phyloP scores from a whole-genome alignment of 2,329 filamentous ascomycete species.

The Colletotrichum cuscutae region DNA sequence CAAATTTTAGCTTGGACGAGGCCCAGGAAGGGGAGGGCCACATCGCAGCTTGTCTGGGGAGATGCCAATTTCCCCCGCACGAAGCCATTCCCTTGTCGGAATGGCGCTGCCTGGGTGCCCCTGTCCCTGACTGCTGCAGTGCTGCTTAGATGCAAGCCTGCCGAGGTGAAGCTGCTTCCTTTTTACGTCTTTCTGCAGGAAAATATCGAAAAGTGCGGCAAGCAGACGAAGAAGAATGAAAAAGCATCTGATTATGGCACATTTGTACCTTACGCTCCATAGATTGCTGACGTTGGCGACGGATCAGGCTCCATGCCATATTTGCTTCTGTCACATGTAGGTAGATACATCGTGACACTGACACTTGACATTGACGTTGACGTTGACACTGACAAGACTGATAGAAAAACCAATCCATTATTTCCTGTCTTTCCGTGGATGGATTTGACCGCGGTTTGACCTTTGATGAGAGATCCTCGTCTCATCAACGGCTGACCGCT shows the following conservation, averaged over 20 bases:
- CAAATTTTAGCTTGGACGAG: neutral
- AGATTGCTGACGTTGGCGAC: neutral
- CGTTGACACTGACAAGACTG: neutral
- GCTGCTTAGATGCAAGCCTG: neutral
- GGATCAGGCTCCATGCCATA: neutral
- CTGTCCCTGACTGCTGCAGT: neutral
- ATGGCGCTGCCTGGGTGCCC: neutral
- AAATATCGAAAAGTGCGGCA: neutral
- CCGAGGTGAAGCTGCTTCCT: neutral
- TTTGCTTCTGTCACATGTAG: neutral
- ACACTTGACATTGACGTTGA: neutral
- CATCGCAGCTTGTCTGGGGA: neutral
- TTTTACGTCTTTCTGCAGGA: neutral
- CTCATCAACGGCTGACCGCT: neutral
- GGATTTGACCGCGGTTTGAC: neutral
- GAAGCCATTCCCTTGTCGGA: constrained; percentile 18
- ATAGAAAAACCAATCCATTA: neutral
- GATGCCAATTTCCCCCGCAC: constrained; percentile 30
- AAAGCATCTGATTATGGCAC: constrained; percentile 17
- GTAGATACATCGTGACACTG: neutral
- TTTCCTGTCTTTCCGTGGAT: neutral
- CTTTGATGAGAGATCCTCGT: neutral
- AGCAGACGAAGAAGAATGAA: neutral
- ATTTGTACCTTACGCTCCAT: neutral
- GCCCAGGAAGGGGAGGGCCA: neutral